Evolutionary conservation across 768 basidiomycete species (phyloP).

Genomic region (Lactifluus pinguis): DNA sequence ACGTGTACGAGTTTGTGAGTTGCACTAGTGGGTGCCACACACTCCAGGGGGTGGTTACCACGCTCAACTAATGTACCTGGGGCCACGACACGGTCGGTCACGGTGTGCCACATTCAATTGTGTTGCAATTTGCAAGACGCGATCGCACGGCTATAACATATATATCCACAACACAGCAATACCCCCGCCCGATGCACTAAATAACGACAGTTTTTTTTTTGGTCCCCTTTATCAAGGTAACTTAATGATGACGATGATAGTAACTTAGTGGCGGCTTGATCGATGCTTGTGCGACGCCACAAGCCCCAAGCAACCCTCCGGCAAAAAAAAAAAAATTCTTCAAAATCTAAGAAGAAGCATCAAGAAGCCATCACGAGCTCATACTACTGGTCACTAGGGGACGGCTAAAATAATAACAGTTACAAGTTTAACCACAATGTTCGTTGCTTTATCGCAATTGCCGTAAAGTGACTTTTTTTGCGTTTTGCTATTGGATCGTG

Average conservation of each 20-base stretch:
- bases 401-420: no score
- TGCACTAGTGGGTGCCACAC: not conserved
- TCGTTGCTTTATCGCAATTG: not conserved
- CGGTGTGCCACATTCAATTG: not conserved
- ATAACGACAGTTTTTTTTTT: not conserved
- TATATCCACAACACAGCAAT: not conserved
- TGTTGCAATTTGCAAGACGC: not conserved
- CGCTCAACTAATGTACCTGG: no score
- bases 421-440: no score
- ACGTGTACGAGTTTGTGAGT: not conserved
- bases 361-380: not conserved
- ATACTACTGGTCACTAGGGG: no score
- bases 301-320: not conserved
- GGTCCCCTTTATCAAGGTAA: not conserved
- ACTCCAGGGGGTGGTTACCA: not conserved
- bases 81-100: not conserved
- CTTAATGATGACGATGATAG: not conserved
- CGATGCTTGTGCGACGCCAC: not conserved
- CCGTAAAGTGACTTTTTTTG: not conserved
- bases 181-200: not conserved
- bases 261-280: not conserved
- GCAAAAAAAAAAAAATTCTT: not conserved
- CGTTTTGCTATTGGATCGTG: not conserved
- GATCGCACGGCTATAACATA: not conserved
- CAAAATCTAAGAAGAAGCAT: not conserved